Percentiles rank a stretch among this genome's conserved stretches.
These are phyloP conservation scores for Choiromyces venosus DNA, from an alignment of 495 filamentous ascomycete genomes.

Conservation along the genomic window DNA sequence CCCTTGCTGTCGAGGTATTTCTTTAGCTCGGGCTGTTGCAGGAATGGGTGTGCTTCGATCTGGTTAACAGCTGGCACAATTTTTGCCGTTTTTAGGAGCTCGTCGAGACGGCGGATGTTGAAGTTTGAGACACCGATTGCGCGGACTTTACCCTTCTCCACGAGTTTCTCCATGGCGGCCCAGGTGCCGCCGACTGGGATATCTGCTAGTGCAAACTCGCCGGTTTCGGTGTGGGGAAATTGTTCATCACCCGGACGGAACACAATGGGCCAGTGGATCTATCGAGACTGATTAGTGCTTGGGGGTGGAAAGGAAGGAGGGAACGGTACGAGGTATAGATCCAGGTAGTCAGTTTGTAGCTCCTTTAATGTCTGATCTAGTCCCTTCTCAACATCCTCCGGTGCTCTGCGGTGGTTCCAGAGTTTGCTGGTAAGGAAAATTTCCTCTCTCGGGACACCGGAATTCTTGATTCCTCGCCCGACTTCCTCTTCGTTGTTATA, in stretches of 20 bases:
- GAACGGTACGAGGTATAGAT: conserved; percentile 61
- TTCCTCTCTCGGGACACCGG: conserved; percentile 70
- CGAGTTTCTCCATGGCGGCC: conserved; percentile 72
- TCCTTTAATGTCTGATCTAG: conserved; percentile 66
- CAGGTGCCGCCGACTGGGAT: conserved; percentile 57
- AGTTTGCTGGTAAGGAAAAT: conserved; percentile 89
- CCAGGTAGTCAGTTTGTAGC: conserved; percentile 72
- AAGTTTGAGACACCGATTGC: conserved; percentile 84
- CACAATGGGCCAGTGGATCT: conserved; percentile 72
- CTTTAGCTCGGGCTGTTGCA: conserved; percentile 57
- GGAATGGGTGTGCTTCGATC: conserved; percentile 79
- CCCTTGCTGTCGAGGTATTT: conserved; percentile 49
- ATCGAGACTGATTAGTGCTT: not conserved
- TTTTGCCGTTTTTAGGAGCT: conserved; percentile 61
- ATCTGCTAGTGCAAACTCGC: conserved; percentile 17
- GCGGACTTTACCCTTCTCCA: conserved; percentile 61
- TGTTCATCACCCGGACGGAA: conserved; percentile 48
- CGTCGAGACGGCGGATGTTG: conserved; percentile 63
- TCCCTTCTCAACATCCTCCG: conserved; percentile 58
- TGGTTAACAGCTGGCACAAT: conserved; percentile 80
- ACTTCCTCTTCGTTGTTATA: conserved; percentile 85
- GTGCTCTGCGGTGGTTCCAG: conserved; percentile 72
- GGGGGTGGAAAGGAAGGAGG: not conserved
- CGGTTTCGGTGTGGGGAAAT: conserved; percentile 33
- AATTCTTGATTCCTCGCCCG: conserved; percentile 71